These are phyloP conservation scores for Alternaria novae-zelandiae DNA, from an alignment of 2,329 filamentous ascomycete species.

Conservation along the genomic window DNA sequence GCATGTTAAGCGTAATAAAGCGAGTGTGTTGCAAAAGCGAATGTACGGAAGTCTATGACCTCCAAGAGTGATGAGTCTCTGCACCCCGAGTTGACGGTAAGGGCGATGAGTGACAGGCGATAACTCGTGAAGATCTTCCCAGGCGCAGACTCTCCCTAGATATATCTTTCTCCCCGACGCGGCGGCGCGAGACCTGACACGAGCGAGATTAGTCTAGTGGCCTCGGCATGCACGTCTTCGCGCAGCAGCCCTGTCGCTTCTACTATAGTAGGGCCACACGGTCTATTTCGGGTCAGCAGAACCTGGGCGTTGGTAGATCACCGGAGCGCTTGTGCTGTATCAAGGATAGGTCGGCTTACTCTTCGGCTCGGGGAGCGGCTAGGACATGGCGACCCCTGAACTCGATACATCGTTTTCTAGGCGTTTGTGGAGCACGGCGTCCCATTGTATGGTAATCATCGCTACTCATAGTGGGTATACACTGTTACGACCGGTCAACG, in stretches of 20 bases:
- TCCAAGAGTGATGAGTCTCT: constrained; percentile 29
- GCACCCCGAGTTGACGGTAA: constrained; percentile 23
- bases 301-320: constrained; percentile 29
- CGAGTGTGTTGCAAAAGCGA: constrained; percentile 45
- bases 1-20: constrained; percentile 38
- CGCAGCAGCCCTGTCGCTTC: constrained; percentile 21
- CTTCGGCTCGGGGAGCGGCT: constrained; percentile 11
- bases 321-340: constrained; percentile 8
- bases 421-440: constrained; percentile 24
- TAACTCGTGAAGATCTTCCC: constrained; percentile 21
- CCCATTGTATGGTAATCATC: background rate
- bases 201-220: constrained; percentile 29
- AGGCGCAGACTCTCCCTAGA: constrained; percentile 19
- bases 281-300: constrained; percentile 28
- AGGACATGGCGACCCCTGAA: constrained; percentile 15
- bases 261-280: constrained; percentile 3
- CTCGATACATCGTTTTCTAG: constrained; percentile 16
- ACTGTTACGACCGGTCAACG: background rate
- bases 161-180: constrained; percentile 29
- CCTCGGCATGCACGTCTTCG: constrained; percentile 33
- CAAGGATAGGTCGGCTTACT: constrained; percentile 5
- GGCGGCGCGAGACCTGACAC: constrained; percentile 31
- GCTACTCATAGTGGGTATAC: background rate
- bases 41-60: constrained; percentile 46
- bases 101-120: constrained; percentile 22